Percentiles rank a stretch among this genome's conserved stretches.
phyloP scores from a whole-genome alignment of 805 yeast genomes.

The Zygosaccharomyces gambellarensis region DNA sequence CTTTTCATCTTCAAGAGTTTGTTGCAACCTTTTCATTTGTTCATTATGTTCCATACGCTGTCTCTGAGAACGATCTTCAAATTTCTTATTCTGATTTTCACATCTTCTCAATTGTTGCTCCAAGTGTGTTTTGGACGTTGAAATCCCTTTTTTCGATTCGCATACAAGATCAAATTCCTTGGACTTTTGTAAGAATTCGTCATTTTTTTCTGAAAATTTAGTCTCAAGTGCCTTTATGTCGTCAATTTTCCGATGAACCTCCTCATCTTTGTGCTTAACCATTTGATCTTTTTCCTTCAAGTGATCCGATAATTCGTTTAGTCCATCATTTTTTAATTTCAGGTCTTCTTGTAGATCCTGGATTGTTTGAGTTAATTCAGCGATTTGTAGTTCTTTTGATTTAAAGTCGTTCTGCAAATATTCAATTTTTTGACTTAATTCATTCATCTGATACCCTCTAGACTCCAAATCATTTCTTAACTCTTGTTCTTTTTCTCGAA shows the following conservation, averaged over 20 bases:
- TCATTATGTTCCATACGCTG: not conserved
- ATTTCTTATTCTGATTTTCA: slow-evolving; percentile 3
- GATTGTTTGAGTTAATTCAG: not conserved
- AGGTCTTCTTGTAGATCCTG: slow-evolving; percentile 5
- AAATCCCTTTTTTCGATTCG: not conserved
- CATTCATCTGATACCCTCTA: not conserved
- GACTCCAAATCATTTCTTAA: slow-evolving; percentile 4
- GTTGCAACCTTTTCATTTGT: not conserved
- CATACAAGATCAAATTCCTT: not conserved
- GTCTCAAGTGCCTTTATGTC: not conserved
- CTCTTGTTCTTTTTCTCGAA: not conserved
- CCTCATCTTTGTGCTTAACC: not conserved
- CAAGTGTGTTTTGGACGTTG: not conserved
- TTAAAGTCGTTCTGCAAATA: slow-evolving; percentile 3
- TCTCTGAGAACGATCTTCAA: not conserved
- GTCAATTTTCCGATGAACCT: not conserved
- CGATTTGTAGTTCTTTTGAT: not conserved
- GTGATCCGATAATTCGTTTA: not conserved
- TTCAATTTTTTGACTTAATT: not conserved
- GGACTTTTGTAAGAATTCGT: not conserved
- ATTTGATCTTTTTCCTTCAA: not conserved
- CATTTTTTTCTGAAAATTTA: not conserved
- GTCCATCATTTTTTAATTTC: not conserved
- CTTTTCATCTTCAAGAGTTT: slow-evolving; percentile 2
- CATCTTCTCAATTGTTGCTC: slow-evolving; percentile 2